Evolutionary conservation across 208 protist genomes (phyloP).

Genomic region (Porcisia deanei): DNA sequence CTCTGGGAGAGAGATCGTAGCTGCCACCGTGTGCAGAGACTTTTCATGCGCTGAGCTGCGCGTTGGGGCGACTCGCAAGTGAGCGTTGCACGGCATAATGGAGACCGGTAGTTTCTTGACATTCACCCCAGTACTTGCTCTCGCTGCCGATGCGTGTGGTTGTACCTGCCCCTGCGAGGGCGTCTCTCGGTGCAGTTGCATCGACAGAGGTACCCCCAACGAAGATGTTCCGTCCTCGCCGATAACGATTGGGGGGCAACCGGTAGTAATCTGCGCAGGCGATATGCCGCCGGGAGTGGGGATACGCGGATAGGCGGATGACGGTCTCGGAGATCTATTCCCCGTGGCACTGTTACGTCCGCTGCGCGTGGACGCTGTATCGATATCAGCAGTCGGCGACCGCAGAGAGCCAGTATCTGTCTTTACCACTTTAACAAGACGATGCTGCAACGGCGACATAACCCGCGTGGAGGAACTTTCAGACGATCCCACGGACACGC

Average conservation of each 20-base stretch:
- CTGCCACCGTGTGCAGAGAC: not conserved
- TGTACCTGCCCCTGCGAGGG: not conserved
- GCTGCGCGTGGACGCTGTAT: not conserved
- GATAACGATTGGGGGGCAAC: not conserved
- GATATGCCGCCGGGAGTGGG: conserved; percentile 2
- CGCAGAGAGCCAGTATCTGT: not conserved
- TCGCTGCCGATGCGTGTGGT: not conserved
- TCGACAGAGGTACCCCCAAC: not conserved
- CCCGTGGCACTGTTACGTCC: not conserved
- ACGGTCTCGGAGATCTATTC: not conserved
- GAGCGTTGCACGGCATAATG: conserved; percentile 14
- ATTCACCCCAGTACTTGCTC: not conserved
- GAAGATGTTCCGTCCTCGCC: not conserved
- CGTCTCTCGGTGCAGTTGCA: not conserved
- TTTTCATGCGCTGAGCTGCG: conserved; percentile 10
- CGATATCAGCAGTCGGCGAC: not conserved
- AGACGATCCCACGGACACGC: not conserved
- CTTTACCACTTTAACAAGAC: not conserved
- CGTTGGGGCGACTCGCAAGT: conserved; percentile 3
- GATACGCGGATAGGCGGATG: not conserved
- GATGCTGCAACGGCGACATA: not conserved
- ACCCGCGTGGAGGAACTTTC: not conserved
- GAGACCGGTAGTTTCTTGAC: conserved; percentile 9
- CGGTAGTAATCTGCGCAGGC: not conserved
- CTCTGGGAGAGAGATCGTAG: not conserved